These are phyloP conservation scores for Lepidopterella palustris DNA, from an alignment of 495 filamentous ascomycete genomes.

Conservation along the genomic window DNA sequence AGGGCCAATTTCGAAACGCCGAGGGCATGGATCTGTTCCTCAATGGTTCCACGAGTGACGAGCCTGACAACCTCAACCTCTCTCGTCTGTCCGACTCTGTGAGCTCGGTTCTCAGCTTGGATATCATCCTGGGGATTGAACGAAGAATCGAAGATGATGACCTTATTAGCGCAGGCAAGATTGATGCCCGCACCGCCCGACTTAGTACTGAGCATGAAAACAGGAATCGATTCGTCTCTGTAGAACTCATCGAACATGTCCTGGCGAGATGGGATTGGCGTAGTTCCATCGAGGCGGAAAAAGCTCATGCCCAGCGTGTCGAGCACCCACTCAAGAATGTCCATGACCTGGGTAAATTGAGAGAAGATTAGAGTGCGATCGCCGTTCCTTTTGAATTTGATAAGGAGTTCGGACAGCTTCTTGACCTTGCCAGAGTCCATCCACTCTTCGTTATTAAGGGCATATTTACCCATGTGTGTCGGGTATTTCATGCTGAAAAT, in stretches of 20 bases:
- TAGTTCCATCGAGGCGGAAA: slow-evolving; percentile 78
- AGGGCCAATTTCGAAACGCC: slow-evolving; percentile 90
- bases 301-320: slow-evolving; percentile 66
- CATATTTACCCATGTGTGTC: slow-evolving; percentile 53
- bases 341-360: slow-evolving; percentile 84
- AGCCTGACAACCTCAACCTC: slow-evolving; percentile 83
- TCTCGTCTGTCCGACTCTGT: slow-evolving; percentile 83
- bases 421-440: slow-evolving; percentile 89
- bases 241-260: slow-evolving; percentile 82
- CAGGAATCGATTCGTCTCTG: slow-evolving; percentile 66
- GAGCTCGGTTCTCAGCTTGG: slow-evolving; percentile 93
- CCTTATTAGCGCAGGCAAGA: slow-evolving; percentile 88
- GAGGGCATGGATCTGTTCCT: slow-evolving; percentile 84
- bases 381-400: slow-evolving; percentile 67
- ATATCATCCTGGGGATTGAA: slow-evolving; percentile 97
- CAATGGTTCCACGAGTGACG: slow-evolving; percentile 76
- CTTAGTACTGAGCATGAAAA: slow-evolving; percentile 88
- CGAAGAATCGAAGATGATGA: slow-evolving; percentile 89
- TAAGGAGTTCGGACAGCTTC: slow-evolving; percentile 65
- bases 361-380: slow-evolving; percentile 86
- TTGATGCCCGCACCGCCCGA: slow-evolving; percentile 96
- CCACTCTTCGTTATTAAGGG: slow-evolving; percentile 70
- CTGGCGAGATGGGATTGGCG: slow-evolving; percentile 75
- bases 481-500: slow-evolving; percentile 66
- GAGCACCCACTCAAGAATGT: slow-evolving; percentile 79